phyloP scores from a whole-genome alignment of 495 filamentous ascomycete species.

The Talaromyces liani region DNA sequence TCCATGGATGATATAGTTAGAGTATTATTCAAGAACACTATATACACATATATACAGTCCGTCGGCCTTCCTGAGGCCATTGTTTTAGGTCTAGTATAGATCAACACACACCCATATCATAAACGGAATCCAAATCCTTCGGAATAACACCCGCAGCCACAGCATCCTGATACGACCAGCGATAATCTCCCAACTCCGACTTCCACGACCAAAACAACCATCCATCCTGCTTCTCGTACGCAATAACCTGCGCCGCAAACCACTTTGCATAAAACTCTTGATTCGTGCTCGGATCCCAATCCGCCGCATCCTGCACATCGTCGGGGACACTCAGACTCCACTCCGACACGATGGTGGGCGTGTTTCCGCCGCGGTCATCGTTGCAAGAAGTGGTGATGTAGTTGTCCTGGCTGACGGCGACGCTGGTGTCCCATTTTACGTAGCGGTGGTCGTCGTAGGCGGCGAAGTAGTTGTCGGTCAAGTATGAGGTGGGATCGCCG shows the following conservation, averaged over 20 bases:
- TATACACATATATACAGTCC: not conserved
- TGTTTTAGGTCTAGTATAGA: not conserved
- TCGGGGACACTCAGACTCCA: conserved; percentile 46
- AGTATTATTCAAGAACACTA: not conserved
- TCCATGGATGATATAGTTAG: not conserved
- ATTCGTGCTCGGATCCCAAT: conserved; percentile 39
- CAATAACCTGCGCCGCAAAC: conserved; percentile 52
- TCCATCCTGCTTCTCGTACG: conserved; percentile 50
- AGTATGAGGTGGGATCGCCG: conserved; percentile 37
- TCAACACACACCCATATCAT: conserved; percentile 10
- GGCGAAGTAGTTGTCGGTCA: conserved; percentile 31
- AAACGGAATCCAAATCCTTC: conserved; percentile 21
- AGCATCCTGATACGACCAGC: conserved; percentile 49
- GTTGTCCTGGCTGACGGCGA: conserved; percentile 29
- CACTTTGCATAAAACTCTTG: conserved; percentile 46
- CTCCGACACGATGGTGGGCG: conserved; percentile 48
- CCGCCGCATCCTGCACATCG: conserved; percentile 32
- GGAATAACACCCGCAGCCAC: conserved; percentile 45
- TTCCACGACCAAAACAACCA: conserved; percentile 65
- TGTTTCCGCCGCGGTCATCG: conserved; percentile 38
- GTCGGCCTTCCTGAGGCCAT: not conserved
- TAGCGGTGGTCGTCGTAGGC: conserved; percentile 51
- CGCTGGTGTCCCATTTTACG: conserved; percentile 41
- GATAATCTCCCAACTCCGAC: conserved; percentile 45
- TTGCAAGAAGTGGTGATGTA: conserved; percentile 45